Conservation (phyloP, 2,329 filamentous ascomycete genomes). For the Allantophomopsis lycopodina region DNA sequence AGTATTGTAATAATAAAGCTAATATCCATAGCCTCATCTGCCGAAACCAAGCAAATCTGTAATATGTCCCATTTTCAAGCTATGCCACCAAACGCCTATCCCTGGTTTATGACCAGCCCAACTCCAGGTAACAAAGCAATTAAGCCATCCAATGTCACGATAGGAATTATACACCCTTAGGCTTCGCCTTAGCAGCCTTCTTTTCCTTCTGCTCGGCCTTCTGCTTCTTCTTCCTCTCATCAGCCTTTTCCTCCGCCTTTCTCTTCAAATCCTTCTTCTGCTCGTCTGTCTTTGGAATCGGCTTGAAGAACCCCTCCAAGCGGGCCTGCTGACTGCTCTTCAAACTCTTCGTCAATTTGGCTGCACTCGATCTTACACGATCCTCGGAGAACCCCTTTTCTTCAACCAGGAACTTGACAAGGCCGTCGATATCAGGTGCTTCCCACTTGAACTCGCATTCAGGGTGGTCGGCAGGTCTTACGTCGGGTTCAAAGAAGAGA, state of each 20-base stretch:
- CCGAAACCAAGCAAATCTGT: too few relatives aligned
- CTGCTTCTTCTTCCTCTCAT: conserved; percentile 87
- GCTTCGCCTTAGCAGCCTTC: conserved; percentile 79
- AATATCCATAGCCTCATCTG: too few relatives aligned
- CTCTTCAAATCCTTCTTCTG: conserved; percentile 79
- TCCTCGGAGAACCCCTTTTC: conserved; percentile 98
- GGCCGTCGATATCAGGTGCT: conserved; percentile 75
- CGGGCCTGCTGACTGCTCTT: conserved; percentile 85
- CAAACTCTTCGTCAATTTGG: conserved; percentile 74
- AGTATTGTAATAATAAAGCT: too few relatives aligned
- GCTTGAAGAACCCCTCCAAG: conserved; percentile 94
- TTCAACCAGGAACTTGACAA: conserved; percentile 77
- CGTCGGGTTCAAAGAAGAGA: conserved; percentile 85
- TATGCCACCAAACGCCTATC: too few relatives aligned
- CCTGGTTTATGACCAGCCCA: too few relatives aligned
- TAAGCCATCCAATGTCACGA: too few relatives aligned
- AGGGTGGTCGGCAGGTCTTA: conserved; percentile 67
- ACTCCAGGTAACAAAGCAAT: too few relatives aligned
- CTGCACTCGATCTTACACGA: conserved; percentile 66
- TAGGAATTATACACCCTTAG: conserved; percentile 29
- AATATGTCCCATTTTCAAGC: too few relatives aligned
- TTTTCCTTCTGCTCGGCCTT: conserved; percentile 95
- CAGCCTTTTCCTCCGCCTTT: conserved; percentile 84
- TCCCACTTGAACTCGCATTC: conserved; percentile 98
- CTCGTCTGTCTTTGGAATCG: conserved; percentile 73